Conservation (phyloP, 106 monocot species). For the Platanthera zijinensis region DNA sequence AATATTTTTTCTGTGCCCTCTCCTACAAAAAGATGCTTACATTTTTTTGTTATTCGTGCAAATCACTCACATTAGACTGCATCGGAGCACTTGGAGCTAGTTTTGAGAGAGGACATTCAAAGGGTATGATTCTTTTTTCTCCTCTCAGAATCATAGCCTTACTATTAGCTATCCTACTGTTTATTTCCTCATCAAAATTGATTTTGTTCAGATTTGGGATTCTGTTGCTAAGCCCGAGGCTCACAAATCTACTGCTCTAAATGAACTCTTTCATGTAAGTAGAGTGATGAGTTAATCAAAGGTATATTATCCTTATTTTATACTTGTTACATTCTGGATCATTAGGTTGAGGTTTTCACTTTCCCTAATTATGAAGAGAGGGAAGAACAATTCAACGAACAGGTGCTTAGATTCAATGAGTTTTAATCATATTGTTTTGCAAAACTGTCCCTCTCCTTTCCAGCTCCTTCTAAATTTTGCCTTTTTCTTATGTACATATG, state of each 20-base stretch:
- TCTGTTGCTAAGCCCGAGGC: slow-evolving; percentile 40
- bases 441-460: no score
- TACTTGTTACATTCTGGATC: neutral
- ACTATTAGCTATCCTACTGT: neutral
- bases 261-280: slow-evolving; percentile 59
- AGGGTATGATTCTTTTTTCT: slow-evolving; percentile 19
- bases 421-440: no score
- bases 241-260: slow-evolving; percentile 39
- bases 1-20: neutral
- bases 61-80: slow-evolving; percentile 20
- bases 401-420: no score
- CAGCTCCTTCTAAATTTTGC: no score
- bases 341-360: neutral
- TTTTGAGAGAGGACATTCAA: slow-evolving; percentile 51
- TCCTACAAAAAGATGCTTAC: neutral
- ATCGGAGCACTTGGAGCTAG: slow-evolving; percentile 36
- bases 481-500: no score
- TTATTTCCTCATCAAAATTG: neutral
- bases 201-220: slow-evolving; percentile 43
- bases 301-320: neutral
- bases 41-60: neutral
- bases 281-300: neutral
- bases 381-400: no score
- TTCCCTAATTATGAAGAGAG: no score
- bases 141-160: no score